Conservation (phyloP, 169 alveolate genomes). For the Cryptosporidium muris region DNA sequence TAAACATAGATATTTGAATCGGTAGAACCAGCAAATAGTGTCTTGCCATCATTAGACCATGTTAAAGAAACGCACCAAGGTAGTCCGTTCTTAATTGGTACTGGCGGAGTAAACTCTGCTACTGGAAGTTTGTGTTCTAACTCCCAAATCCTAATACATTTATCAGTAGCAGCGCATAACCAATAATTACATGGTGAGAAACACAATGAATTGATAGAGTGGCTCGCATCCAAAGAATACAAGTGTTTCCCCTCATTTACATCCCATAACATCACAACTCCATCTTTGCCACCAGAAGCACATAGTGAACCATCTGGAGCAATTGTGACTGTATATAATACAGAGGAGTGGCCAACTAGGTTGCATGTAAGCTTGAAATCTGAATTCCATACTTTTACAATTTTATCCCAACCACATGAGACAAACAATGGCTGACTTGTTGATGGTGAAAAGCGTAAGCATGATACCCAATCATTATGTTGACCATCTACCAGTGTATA, state of each 20-base stretch:
- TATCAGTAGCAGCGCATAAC: conserved; percentile 95
- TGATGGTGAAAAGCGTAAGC: conserved; percentile 96
- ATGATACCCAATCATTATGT: conserved; percentile 97
- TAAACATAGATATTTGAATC: conserved; percentile 68
- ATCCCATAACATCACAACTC: conserved; percentile 95
- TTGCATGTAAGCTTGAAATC: conserved; percentile 92
- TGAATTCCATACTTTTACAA: conserved; percentile 88
- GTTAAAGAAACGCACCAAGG: conserved; percentile 94
- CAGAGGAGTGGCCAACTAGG: conserved; percentile 95
- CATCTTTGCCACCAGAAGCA: conserved; percentile 99
- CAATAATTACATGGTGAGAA: conserved; percentile 95
- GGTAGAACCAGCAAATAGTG: conserved; percentile 88
- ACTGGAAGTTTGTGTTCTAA: conserved; percentile 91
- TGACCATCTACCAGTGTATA: conserved; percentile 91
- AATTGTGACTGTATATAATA: conserved; percentile 91
- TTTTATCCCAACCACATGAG: conserved; percentile 97
- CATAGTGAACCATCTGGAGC: conserved; percentile 97
- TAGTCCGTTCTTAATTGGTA: conserved; percentile 88
- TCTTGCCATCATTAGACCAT: conserved; percentile 93
- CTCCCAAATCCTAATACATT: conserved; percentile 91
- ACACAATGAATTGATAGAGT: conserved; percentile 92
- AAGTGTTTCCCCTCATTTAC: conserved; percentile 93
- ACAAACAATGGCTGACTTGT: conserved; percentile 94
- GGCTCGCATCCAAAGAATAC: conserved; percentile 90
- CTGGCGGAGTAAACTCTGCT: conserved; percentile 89